Percentiles rank a stretch among this genome's conserved stretches.
Evolutionary conservation across 495 filamentous ascomycete genomes (phyloP).

Genomic region (Paragyromitra xinjiangensis): DNA sequence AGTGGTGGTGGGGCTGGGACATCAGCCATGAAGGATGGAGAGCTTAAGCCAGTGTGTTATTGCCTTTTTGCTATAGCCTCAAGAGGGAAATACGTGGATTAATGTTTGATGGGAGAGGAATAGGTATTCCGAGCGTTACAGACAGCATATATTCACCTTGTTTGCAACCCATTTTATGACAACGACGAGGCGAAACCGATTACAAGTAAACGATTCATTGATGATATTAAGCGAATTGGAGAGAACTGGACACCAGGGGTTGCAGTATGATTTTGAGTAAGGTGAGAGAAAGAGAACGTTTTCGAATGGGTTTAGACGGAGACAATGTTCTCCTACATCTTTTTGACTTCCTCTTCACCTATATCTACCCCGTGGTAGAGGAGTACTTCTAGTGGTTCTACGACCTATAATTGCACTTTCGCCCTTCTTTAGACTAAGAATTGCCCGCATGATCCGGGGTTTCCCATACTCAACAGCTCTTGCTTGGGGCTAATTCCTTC

Average conservation of each 20-base stretch:
- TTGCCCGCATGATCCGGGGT: not conserved
- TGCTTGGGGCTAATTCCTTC: not conserved
- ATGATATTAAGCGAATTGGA: constrained; percentile 85
- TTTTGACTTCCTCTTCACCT: not conserved
- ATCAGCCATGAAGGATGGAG: constrained; percentile 72
- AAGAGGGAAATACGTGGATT: not conserved
- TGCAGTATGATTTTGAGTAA: constrained; percentile 5
- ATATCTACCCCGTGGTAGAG: not conserved
- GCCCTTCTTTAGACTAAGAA: not conserved
- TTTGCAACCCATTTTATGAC: constrained; percentile 95
- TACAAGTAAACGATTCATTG: constrained; percentile 78
- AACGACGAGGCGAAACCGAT: constrained; percentile 88
- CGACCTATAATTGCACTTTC: not conserved
- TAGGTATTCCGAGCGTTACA: constrained; percentile 91
- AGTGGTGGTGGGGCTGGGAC: constrained; percentile 46
- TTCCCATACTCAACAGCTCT: not conserved
- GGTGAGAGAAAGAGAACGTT: not conserved
- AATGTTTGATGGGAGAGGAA: not conserved
- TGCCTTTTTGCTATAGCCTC: not conserved
- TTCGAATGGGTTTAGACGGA: constrained; percentile 36
- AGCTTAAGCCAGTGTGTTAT: constrained; percentile 75
- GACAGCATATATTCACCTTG: constrained; percentile 83
- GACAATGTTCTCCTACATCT: constrained; percentile 26
- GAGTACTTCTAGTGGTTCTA: not conserved
- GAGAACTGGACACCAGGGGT: constrained; percentile 72